These are phyloP conservation scores for Stenogyne calaminthoides DNA, from an alignment of 305 asterid species.

Conservation along the genomic window DNA sequence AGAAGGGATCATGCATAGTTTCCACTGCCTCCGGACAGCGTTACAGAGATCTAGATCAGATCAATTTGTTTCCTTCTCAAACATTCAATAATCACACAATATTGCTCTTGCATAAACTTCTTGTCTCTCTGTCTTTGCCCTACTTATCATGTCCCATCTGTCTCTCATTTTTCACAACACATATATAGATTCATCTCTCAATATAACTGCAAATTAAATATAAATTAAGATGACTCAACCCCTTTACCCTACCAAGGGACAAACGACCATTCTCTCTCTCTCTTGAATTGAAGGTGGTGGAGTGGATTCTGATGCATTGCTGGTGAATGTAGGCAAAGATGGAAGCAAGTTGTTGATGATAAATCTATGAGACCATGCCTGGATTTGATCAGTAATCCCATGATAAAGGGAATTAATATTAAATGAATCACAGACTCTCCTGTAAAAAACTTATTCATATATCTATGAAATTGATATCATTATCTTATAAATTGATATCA, in stretches of 20 bases:
- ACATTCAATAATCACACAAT: slow-evolving; percentile 27
- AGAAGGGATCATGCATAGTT: slow-evolving; percentile 1
- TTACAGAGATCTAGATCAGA: slow-evolving; percentile 70
- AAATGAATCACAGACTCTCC: too few relatives aligned
- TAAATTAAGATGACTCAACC: too few relatives aligned
- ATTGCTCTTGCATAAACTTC: slow-evolving; percentile 20
- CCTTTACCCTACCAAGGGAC: too few relatives aligned
- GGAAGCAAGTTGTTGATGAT: slow-evolving; percentile 25
- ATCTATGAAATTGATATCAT: too few relatives aligned
- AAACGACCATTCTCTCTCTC: not conserved
- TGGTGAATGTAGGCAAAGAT: slow-evolving; percentile 4
- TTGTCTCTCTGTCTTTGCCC: slow-evolving; percentile 45
- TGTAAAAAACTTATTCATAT: too few relatives aligned
- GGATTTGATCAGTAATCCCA: not conserved
- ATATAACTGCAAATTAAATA: too few relatives aligned
- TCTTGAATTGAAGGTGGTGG: not conserved
- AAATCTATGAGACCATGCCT: slow-evolving; percentile 28
- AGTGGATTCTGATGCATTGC: not conserved
- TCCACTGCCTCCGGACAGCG: slow-evolving; percentile 50
- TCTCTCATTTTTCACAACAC: slow-evolving; percentile 6
- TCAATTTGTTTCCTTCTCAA: slow-evolving; percentile 48
- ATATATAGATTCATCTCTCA: not conserved
- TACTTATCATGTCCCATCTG: slow-evolving; percentile 34
- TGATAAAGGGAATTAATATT: too few relatives aligned
- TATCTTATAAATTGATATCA: too few relatives aligned